Evolutionary conservation across 2,329 filamentous ascomycete genomes (phyloP).

Genomic region (Colletotrichum navitas): DNA sequence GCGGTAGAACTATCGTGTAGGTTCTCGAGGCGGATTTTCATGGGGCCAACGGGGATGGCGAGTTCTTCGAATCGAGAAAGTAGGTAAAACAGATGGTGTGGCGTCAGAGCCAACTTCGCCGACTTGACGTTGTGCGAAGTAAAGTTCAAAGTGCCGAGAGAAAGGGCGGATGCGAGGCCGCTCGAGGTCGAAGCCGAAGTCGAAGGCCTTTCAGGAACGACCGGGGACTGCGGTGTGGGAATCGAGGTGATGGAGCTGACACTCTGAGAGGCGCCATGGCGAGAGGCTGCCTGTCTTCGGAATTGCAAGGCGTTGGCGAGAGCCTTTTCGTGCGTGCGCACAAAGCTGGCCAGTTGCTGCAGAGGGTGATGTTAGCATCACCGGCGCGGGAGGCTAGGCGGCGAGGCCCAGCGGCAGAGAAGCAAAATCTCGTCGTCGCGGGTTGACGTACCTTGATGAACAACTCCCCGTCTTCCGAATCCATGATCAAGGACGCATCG

Average conservation of each 20-base stretch:
- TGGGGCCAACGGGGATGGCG: conserved; percentile 89
- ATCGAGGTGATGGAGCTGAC: conserved; percentile 72
- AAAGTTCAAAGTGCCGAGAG: conserved; percentile 86
- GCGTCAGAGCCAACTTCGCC: conserved; percentile 90
- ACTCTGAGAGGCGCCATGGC: conserved; percentile 77
- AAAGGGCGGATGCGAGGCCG: conserved; percentile 86
- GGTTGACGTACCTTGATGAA: conserved; percentile 80
- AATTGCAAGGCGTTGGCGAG: conserved; percentile 95
- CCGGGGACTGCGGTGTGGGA: conserved; percentile 65
- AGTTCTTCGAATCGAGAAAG: conserved; percentile 96
- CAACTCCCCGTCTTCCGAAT: conserved; percentile 89
- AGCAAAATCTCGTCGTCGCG: background rate
- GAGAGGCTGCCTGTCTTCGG: conserved; percentile 76
- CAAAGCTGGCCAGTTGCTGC: conserved; percentile 94
- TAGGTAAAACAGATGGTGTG: conserved; percentile 96
- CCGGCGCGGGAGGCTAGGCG: background rate
- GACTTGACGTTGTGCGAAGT: conserved; percentile 88
- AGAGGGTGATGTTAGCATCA: conserved; percentile 18
- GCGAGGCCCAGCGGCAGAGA: conserved; percentile 1
- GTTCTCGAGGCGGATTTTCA: conserved; percentile 96
- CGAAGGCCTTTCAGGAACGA: conserved; percentile 70
- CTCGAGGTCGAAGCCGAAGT: conserved; percentile 78
- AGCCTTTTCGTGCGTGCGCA: conserved; percentile 96
- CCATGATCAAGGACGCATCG: conserved; percentile 75
- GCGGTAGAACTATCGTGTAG: conserved; percentile 89